Evolutionary conservation across 2,329 filamentous ascomycete species (phyloP), one percentile per base, ranked within the genome.

Genomic region (Penicillium sp.): DNA sequence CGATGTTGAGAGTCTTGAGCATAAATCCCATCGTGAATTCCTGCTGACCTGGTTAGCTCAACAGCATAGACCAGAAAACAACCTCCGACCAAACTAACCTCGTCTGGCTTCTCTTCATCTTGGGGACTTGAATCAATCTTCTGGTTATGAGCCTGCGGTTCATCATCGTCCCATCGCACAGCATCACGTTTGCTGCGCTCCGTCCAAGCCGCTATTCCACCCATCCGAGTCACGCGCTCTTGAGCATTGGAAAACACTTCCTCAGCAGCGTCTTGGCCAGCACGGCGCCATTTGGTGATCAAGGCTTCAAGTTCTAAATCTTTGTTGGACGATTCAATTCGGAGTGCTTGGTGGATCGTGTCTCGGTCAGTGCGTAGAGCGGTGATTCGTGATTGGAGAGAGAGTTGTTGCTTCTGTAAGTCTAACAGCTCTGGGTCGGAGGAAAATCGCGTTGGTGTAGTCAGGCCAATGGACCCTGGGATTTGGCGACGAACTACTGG

Each of bases 1-100:
- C 85, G 55, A 90, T 82, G 65, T 88, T 87, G 57, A 90, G 74
- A 29, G 81, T 84, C 62, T 81, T 82, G 16, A 90, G 78, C 87
- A 90, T 89, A 81, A 84, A 85, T 48, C 83, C 85, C 82, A 90
- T 87, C 13, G 85, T 88, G 65, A 89, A 89, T 13, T 81, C 82
- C 85, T 87, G 62, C 7, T 43, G 9, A 9, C 19, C 14, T 31
- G 27, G 22, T 50, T 22, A 39, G 24, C 35, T 49, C 29, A 9
- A 9, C 35, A 7, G 14, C 29, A 21, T 37, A 4, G 16, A 16
- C 19, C 27, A n/a, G 7, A 26, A 13, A n/a, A 7, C 39, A 19
- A n/a, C 3, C 14, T 14, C n/a, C 14, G 26, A 19, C 16, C 19
- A 27, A 8, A 33, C 47, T 29, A 13, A 37, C 55, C 31, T 43